Percentiles rank a stretch among this genome's conserved stretches.
Conservation (phyloP, 2,329 filamentous ascomycete species). For the Venturia pyrina region DNA sequence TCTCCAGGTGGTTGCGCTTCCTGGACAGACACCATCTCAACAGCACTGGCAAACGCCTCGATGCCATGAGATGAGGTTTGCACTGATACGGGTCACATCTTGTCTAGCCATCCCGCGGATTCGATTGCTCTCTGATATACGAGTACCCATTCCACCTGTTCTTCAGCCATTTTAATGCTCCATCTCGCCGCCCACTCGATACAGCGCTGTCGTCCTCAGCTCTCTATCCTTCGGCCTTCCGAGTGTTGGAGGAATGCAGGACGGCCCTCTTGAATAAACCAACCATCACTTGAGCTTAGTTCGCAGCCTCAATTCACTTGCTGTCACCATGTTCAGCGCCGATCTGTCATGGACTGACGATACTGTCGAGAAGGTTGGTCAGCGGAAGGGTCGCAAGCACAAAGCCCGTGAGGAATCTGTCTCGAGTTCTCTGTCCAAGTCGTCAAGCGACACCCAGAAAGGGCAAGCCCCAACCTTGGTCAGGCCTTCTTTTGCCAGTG, state of each 20-base stretch:
- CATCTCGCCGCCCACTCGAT: neutral
- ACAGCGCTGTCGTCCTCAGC: too few relatives aligned
- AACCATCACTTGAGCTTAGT: neutral
- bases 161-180: neutral
- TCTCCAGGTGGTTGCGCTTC: neutral
- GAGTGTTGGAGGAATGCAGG: neutral
- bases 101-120: neutral
- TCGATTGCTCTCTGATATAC: too few relatives aligned
- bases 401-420: constrained; percentile 8
- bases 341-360: constrained; percentile 28
- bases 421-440: neutral
- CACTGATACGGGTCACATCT: neutral
- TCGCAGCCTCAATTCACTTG: neutral
- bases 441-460: neutral
- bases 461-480: neutral
- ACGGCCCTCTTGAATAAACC: neutral
- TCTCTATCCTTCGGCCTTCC: neutral
- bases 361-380: constrained; percentile 27
- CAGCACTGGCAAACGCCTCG: neutral
- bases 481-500: constrained; percentile 6
- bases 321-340: constrained; percentile 26
- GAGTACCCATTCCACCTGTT: neutral
- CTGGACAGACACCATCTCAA: neutral
- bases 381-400: constrained; percentile 24
- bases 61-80: neutral